Conservation (phyloP, 2,329 filamentous ascomycete genomes). For the Dactylellina haptotyla region DNA sequence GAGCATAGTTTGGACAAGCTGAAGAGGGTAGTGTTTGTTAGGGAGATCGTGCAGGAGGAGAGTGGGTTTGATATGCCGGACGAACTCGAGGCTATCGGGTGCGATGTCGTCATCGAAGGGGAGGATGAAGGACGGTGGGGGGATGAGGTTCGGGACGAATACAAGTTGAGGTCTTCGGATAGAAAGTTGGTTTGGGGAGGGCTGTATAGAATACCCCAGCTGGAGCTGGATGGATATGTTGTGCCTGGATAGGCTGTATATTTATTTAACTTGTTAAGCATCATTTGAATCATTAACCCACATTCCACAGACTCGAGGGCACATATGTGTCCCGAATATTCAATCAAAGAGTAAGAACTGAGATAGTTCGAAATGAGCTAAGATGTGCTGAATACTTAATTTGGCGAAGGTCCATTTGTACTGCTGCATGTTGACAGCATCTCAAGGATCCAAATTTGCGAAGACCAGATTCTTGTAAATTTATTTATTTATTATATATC, state of each 20-base stretch:
- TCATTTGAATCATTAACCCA: background rate
- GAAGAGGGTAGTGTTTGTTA: slow-evolving; percentile 13
- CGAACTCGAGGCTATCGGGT: background rate
- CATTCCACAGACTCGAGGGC: too few relatives aligned
- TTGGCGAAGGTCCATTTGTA: too few relatives aligned
- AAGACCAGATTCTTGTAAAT: background rate
- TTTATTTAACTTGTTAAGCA: background rate
- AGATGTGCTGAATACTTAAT: too few relatives aligned
- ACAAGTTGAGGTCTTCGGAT: background rate
- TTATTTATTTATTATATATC: background rate
- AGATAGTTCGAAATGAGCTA: too few relatives aligned
- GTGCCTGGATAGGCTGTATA: background rate
- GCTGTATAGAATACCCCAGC: background rate
- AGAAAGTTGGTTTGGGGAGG: background rate
- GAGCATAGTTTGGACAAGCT: background rate
- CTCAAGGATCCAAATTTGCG: too few relatives aligned
- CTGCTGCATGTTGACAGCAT: too few relatives aligned
- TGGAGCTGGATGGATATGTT: slow-evolving; percentile 3
- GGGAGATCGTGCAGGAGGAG: background rate
- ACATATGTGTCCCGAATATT: too few relatives aligned
- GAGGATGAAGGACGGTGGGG: too few relatives aligned
- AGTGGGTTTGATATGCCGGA: background rate
- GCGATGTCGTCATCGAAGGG: background rate
- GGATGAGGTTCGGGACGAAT: too few relatives aligned
- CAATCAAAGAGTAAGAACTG: too few relatives aligned